Evolutionary conservation across 208 protist genomes (phyloP), one percentile per base, ranked within the genome.

Genomic region (Acanthamoeba castellanii): DNA sequence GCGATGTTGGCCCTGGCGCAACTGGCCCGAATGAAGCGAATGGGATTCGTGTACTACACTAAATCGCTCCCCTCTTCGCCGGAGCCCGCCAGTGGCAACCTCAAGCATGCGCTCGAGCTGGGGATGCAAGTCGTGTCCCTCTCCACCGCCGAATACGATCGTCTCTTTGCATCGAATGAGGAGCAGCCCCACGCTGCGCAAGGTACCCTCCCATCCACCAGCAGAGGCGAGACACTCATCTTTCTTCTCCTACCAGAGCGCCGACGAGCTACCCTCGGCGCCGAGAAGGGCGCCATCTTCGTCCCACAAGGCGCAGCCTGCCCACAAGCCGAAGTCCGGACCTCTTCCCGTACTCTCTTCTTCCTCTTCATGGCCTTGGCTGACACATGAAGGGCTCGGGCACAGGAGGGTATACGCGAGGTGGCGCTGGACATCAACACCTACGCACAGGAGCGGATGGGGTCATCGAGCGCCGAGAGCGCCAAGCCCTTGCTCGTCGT

Each of bases 341-440:
- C 7, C 52, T 74, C 66, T 74, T 6, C 25, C 20, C 66, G 8
- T 74, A 18, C 20, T 37, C 25, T 9, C n/a, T 16, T 9, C 25
- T 11, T 74, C 20, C 6, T 34, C 30, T 27, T n/a, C 14, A 14
- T 74, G n/a, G n/a, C n/a, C 37, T 4, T 42, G 37, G 37, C 37
- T 42, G 37, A 42, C 37, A 3, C 3, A 42, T 42, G 37, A 42
- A 42, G 37, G 66, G 27, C n/a, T 42, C 18, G 66, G 3, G 20
- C 14, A 47, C 70, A 78, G 70, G 70, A 78, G 70, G 70, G 70
- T 16, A 78, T 78, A 18, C 70, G 70, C 20, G 70, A 78, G 27
- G 70, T 78, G 70, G 70, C 70, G 70, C n/a, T 78, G 34, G 70
- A 78, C 70, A 32, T 78, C 70, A 78, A 78, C 70, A 11, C 34